phyloP scores from a whole-genome alignment of 805 yeast genomes.

The Pichia californica region DNA sequence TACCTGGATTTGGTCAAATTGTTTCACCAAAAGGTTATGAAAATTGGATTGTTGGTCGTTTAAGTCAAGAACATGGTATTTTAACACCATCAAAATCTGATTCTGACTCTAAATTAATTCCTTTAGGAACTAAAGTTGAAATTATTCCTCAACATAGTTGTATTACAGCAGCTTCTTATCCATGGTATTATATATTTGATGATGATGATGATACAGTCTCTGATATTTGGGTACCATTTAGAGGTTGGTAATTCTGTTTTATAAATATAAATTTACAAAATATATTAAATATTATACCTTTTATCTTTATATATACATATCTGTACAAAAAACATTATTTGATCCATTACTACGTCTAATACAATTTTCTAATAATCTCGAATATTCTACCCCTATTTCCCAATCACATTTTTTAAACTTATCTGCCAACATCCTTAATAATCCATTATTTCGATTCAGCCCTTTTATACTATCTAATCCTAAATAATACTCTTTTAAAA shows the following conservation, averaged over 20 bases:
- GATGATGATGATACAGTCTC: constrained; percentile 33
- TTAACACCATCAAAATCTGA: constrained; percentile 38
- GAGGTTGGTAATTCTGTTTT: constrained; percentile 19
- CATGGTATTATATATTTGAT: constrained; percentile 50
- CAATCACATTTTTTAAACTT: constrained; percentile 37
- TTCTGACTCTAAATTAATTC: constrained; percentile 33
- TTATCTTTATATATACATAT: too few relatives aligned
- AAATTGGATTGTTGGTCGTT: constrained; percentile 54
- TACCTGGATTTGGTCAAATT: constrained; percentile 53
- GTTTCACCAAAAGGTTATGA: constrained; percentile 34
- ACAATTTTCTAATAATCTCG: constrained; percentile 44
- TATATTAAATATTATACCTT: too few relatives aligned
- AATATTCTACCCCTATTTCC: constrained; percentile 52
- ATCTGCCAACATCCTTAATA: constrained; percentile 36
- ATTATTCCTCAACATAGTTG: constrained; percentile 70
- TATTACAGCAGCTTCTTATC: constrained; percentile 59
- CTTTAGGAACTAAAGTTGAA: constrained; percentile 47
- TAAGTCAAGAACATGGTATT: constrained; percentile 79
- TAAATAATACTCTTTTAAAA: constrained; percentile 30
- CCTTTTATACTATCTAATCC: constrained; percentile 29
- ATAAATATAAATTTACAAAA: too few relatives aligned
- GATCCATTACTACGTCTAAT: constrained; percentile 48
- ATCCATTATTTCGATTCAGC: constrained; percentile 34
- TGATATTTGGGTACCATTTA: constrained; percentile 21
- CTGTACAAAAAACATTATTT: constrained; percentile 37